phyloP scores from a whole-genome alignment of 805 yeast species.

The Jamesozyma lodderae region DNA sequence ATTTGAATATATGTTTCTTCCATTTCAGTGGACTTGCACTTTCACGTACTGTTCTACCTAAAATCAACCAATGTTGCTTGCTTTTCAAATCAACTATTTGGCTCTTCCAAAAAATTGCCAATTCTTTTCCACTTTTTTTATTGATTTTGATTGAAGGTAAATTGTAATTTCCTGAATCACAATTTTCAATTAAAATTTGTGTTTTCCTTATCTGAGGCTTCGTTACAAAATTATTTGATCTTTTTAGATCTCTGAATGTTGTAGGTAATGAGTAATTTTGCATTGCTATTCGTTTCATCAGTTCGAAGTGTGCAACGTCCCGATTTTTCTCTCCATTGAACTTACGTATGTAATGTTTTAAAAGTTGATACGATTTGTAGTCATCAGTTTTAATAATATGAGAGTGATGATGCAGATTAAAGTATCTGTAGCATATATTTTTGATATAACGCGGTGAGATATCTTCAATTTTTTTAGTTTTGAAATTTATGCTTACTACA shows the following conservation, averaged over 20 bases:
- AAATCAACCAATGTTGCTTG: constrained; percentile 21
- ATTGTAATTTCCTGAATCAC: neutral
- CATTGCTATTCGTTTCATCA: constrained; percentile 11
- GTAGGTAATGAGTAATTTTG: constrained; percentile 12
- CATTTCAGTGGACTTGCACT: constrained; percentile 9
- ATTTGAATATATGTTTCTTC: constrained; percentile 5
- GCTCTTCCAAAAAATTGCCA: constrained; percentile 10
- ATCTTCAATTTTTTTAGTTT: constrained; percentile 9
- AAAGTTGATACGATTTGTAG: constrained; percentile 7
- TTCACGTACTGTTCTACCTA: constrained; percentile 16
- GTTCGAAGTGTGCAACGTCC: neutral
- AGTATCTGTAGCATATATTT: constrained; percentile 15
- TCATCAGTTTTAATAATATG: constrained; percentile 5
- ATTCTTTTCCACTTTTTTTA: neutral
- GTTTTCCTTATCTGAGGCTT: constrained; percentile 8
- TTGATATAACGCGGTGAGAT: constrained; percentile 20
- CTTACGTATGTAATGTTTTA: constrained; percentile 2
- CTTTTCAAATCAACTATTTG: constrained; percentile 16
- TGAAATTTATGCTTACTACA: constrained; percentile 12
- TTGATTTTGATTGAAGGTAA: neutral
- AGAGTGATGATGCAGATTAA: constrained; percentile 5
- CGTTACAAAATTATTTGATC: constrained; percentile 14
- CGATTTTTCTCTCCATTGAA: neutral
- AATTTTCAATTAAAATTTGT: constrained; percentile 7
- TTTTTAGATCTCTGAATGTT: constrained; percentile 8